A percentile compares a stretch with the other conserved stretches of the same genome.
These are phyloP conservation scores for Calonectria pauciramosa DNA, from an alignment of 2,329 filamentous ascomycete species.

Conservation along the genomic window DNA sequence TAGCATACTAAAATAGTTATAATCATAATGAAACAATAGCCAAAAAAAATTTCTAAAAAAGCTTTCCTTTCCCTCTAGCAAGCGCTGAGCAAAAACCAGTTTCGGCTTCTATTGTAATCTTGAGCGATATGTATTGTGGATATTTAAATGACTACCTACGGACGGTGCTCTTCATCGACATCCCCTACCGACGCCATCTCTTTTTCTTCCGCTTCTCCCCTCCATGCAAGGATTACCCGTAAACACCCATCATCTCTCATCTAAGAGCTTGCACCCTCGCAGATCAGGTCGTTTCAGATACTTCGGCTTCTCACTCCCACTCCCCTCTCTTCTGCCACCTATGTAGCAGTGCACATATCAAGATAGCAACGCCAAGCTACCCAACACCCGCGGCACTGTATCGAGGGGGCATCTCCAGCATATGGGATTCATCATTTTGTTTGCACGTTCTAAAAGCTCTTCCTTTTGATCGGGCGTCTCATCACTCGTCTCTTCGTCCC, in stretches of 20 bases:
- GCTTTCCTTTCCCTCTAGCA: not conserved
- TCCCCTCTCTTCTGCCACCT: slow-evolving; percentile 8
- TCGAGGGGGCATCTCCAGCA: slow-evolving; percentile 36
- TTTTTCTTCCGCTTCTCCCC: slow-evolving; percentile 11
- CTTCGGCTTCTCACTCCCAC: slow-evolving; percentile 10
- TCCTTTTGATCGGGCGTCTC: slow-evolving; percentile 45
- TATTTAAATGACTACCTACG: slow-evolving; percentile 31
- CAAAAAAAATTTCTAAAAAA: not conserved
- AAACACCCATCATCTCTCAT: slow-evolving; percentile 23
- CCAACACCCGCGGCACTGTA: slow-evolving; percentile 45
- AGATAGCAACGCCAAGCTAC: slow-evolving; percentile 29
- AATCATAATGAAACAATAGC: not conserved
- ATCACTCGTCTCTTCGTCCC: slow-evolving; percentile 43
- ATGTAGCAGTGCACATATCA: slow-evolving; percentile 4
- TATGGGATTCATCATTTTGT: slow-evolving; percentile 43
- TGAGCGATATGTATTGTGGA: slow-evolving; percentile 28
- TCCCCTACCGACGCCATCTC: slow-evolving; percentile 5
- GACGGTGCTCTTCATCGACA: slow-evolving; percentile 27
- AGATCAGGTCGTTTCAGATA: slow-evolving; percentile 24
- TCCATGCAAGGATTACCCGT: not conserved
- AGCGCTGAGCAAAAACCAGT: not conserved
- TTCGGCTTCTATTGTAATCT: slow-evolving; percentile 10
- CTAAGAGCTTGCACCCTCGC: slow-evolving; percentile 17
- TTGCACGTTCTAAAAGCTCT: slow-evolving; percentile 48
- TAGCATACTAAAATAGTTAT: not conserved